These are phyloP conservation scores for Cochlearia excelsa DNA, from an alignment of 345 rosid species.

Conservation along the genomic window DNA sequence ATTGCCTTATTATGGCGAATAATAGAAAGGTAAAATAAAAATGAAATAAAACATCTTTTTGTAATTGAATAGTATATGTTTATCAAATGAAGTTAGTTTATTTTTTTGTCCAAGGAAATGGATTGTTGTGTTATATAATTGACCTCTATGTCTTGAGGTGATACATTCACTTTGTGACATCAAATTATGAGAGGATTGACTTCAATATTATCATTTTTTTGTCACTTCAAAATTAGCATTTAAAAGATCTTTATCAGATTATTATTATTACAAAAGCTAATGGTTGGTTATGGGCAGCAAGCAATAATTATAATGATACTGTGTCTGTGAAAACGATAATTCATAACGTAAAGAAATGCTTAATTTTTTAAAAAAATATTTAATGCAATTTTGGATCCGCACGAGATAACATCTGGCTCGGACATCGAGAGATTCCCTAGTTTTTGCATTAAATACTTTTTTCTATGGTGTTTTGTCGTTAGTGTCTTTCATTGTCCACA, in stretches of 20 bases:
- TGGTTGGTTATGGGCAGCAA: constrained; percentile 26
- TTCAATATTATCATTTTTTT: too few relatives aligned
- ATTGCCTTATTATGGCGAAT: too few relatives aligned
- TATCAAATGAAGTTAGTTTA: too few relatives aligned
- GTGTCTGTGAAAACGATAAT: constrained; percentile 25
- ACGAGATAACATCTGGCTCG: constrained; percentile 32
- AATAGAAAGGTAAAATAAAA: too few relatives aligned
- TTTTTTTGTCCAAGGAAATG: background rate
- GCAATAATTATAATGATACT: constrained; percentile 4
- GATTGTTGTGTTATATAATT: background rate
- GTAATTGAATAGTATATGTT: too few relatives aligned
- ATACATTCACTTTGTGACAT: constrained; percentile 28
- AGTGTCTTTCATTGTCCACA: constrained; percentile 29
- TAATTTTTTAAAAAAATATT: background rate
- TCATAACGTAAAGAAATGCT: background rate
- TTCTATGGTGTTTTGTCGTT: constrained; percentile 22
- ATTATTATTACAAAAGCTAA: constrained; percentile 9
- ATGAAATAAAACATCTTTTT: too few relatives aligned
- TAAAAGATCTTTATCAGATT: too few relatives aligned
- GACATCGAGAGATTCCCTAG: constrained; percentile 37
- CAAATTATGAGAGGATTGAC: constrained; percentile 3
- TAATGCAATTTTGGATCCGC: constrained; percentile 30
- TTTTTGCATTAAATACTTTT: constrained; percentile 14
- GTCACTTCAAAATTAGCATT: too few relatives aligned
- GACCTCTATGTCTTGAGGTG: constrained; percentile 15